Percentiles rank a stretch among this genome's conserved stretches.
Conservation (phyloP, 352 stramenopile genomes). For the Pythium coloratum region DNA sequence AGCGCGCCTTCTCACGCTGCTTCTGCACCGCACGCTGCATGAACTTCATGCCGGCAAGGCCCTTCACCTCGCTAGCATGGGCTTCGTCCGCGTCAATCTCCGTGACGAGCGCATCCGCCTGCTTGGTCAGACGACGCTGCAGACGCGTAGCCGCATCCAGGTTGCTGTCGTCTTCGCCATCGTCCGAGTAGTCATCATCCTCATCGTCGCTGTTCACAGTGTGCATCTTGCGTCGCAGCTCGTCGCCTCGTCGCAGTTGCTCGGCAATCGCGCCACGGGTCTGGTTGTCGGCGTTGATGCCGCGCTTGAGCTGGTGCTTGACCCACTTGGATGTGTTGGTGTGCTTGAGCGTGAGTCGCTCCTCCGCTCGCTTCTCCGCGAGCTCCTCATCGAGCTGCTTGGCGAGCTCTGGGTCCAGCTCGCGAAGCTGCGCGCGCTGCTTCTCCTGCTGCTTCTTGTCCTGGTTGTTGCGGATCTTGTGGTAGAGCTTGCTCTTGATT, state of each 20-base stretch:
- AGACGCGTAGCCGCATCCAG: constrained; percentile 56
- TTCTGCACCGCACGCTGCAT: constrained; percentile 97
- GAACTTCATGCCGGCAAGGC: constrained; percentile 96
- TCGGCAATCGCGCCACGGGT: constrained; percentile 90
- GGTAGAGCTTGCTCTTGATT: constrained; percentile 99
- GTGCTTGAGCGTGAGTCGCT: constrained; percentile 97
- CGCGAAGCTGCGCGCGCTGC: constrained; percentile 78
- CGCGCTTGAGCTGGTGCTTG: constrained; percentile 92
- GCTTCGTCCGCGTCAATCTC: constrained; percentile 70
- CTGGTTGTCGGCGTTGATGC: constrained; percentile 90
- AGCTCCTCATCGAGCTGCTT: constrained; percentile 80
- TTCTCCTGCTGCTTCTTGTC: constrained; percentile 86
- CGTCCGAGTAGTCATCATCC: constrained; percentile 45
- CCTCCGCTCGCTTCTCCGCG: constrained; percentile 92
- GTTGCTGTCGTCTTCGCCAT: constrained; percentile 44
- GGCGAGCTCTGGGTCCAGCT: constrained; percentile 72
- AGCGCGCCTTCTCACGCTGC: constrained; percentile 90
- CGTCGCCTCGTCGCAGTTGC: constrained; percentile 88
- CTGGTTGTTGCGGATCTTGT: constrained; percentile 97
- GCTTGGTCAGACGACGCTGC: constrained; percentile 66
- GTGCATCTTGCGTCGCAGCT: constrained; percentile 93
- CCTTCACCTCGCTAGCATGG: constrained; percentile 56
- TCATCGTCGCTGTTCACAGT: constrained; percentile 67
- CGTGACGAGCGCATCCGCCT: constrained; percentile 69
- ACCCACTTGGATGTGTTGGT: constrained; percentile 99